Conservation (phyloP, 345 rosid genomes). For the Lumnitzera racemosa region DNA sequence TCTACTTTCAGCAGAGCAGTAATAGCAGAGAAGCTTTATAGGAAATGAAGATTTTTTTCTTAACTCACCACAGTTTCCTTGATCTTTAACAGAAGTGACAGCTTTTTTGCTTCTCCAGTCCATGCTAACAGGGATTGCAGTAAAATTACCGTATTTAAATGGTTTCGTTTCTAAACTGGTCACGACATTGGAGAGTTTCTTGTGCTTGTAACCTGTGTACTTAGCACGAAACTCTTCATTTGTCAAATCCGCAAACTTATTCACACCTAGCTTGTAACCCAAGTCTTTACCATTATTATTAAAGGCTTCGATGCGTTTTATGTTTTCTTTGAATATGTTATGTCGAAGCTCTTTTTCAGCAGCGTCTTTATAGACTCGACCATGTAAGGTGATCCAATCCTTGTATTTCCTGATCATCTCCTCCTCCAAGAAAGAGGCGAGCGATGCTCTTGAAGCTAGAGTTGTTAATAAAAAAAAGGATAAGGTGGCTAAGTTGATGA, state of each 20-base stretch:
- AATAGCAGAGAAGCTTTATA: no score
- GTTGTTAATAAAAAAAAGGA: slow-evolving; percentile 3
- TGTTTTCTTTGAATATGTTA: slow-evolving; percentile 26
- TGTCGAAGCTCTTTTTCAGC: slow-evolving; percentile 22
- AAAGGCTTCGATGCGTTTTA: slow-evolving; percentile 19
- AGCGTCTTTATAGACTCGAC: slow-evolving; percentile 19
- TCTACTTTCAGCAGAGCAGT: no score
- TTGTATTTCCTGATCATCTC: slow-evolving; percentile 26
- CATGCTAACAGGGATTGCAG: slow-evolving; percentile 15
- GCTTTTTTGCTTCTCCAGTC: slow-evolving; percentile 18
- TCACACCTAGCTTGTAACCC: slow-evolving; percentile 25
- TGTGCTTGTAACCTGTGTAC: slow-evolving; percentile 20
- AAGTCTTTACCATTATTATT: slow-evolving; percentile 14
- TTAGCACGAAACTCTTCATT: slow-evolving; percentile 29
- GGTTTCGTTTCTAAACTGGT: neutral
- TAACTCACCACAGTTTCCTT: slow-evolving; percentile 28
- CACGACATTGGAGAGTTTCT: neutral
- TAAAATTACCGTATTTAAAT: slow-evolving; percentile 21
- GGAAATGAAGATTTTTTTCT: no score
- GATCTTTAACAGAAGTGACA: slow-evolving; percentile 34
- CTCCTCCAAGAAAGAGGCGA: slow-evolving; percentile 21
- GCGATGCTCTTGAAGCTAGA: slow-evolving; percentile 7
- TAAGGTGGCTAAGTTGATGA: neutral
- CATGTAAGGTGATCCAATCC: slow-evolving; percentile 28
- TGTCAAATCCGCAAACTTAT: slow-evolving; percentile 36